phyloP scores from a whole-genome alignment of 805 yeast species.

The Sugiyamaella boreocaroliniensis region DNA sequence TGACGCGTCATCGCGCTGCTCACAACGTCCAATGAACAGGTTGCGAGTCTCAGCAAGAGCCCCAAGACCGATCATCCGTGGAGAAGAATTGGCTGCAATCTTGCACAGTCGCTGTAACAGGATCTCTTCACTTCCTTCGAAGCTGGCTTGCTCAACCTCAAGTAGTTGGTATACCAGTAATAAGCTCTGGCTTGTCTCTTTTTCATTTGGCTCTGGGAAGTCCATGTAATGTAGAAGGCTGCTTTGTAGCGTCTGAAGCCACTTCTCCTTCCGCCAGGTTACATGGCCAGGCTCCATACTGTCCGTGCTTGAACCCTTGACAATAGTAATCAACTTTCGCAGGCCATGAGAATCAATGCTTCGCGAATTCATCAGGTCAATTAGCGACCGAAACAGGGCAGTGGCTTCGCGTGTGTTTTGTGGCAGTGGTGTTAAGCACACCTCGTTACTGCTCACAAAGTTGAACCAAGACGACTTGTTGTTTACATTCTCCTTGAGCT shows the following conservation, averaged over 20 bases:
- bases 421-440: conserved; percentile 16
- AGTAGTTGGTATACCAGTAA: conserved; percentile 18
- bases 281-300: conserved; percentile 8
- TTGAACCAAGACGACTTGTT: conserved; percentile 14
- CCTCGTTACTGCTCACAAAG: conserved; percentile 13
- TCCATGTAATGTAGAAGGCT: conserved; percentile 13
- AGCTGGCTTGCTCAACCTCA: conserved; percentile 8
- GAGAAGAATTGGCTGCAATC: conserved; percentile 8
- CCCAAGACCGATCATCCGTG: conserved; percentile 14
- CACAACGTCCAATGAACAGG: conserved; percentile 10
- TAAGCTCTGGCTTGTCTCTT: conserved; percentile 18
- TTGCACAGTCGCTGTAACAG: conserved; percentile 13
- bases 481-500: conserved; percentile 4
- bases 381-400: conserved; percentile 14
- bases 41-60: conserved; percentile 21
- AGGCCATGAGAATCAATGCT: conserved; percentile 21
- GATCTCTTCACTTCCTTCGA: conserved; percentile 12
- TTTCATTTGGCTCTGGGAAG: conserved; percentile 9
- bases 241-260: conserved; percentile 10
- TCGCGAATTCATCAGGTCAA: conserved; percentile 13
- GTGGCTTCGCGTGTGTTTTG: conserved; percentile 13
- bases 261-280: conserved; percentile 15
- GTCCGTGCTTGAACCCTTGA: conserved; percentile 9
- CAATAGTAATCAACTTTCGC: conserved; percentile 18
- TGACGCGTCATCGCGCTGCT: neutral